These are phyloP conservation scores for Xerocomellus amylosporus DNA, from an alignment of 768 basidiomycete species.

Conservation along the genomic window DNA sequence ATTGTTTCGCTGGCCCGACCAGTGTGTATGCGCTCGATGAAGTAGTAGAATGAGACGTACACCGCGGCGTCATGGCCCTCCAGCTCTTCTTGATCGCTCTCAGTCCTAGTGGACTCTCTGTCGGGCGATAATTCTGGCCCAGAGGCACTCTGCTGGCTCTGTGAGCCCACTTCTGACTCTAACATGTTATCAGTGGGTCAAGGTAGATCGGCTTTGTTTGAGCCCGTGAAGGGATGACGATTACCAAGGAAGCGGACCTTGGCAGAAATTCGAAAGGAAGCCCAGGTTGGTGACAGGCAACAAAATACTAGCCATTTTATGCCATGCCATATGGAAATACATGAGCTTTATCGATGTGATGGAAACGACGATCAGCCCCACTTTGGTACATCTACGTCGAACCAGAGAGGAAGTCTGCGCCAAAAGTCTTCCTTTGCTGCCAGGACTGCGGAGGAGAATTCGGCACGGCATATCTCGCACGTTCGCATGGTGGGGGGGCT, in stretches of 20 bases:
- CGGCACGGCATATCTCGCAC: slow-evolving; percentile 62
- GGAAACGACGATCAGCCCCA: slow-evolving; percentile 31
- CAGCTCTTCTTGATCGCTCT: slow-evolving; percentile 14
- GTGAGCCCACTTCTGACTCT: neutral
- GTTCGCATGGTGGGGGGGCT: slow-evolving; percentile 47
- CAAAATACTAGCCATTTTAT: neutral
- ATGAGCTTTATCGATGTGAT: slow-evolving; percentile 1
- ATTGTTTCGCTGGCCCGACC: slow-evolving; percentile 22
- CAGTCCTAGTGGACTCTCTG: neutral
- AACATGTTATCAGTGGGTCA: neutral
- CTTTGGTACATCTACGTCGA: slow-evolving; percentile 48
- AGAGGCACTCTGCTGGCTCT: neutral
- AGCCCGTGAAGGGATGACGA: neutral
- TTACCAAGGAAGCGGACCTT: neutral
- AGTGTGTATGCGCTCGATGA: neutral
- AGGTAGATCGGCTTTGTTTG: neutral
- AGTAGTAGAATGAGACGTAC: slow-evolving; percentile 2
- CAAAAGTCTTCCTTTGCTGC: slow-evolving; percentile 62
- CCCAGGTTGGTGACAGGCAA: neutral
- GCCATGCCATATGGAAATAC: slow-evolving; percentile 12
- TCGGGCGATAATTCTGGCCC: neutral
- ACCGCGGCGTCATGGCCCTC: neutral
- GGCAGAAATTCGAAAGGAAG: neutral
- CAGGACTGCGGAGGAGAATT: slow-evolving; percentile 61
- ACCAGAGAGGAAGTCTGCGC: slow-evolving; percentile 63